These are phyloP conservation scores for Euphorbia peplus DNA, from an alignment of 345 rosid species.

Conservation along the genomic window DNA sequence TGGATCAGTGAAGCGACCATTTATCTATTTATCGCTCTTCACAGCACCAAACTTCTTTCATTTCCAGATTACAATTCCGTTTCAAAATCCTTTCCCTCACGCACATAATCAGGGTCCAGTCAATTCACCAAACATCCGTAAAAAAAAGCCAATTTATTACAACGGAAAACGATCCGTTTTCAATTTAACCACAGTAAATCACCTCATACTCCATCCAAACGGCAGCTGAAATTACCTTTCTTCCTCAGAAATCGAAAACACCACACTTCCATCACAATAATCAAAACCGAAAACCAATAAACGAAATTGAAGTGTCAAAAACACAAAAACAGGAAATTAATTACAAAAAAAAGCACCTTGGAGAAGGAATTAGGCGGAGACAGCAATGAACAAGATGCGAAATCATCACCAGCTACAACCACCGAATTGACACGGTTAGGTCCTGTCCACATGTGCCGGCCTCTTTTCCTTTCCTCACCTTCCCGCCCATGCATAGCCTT, in stretches of 20 bases:
- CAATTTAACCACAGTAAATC: background rate
- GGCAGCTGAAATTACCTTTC: background rate
- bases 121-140: background rate
- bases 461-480: slow-evolving; percentile 27
- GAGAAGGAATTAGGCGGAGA: slow-evolving; percentile 46
- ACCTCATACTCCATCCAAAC: background rate
- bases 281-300: background rate
- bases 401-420: slow-evolving; percentile 16
- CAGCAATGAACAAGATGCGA: slow-evolving; percentile 28
- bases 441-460: slow-evolving; percentile 33
- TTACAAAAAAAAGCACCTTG: slow-evolving; percentile 13
- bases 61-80: background rate
- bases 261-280: background rate
- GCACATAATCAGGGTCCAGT: background rate
- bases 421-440: slow-evolving; percentile 22
- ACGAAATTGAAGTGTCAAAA: background rate
- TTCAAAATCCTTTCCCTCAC: background rate
- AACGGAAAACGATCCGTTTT: background rate
- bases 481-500: slow-evolving; percentile 57
- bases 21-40: background rate
- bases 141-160: background rate
- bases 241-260: background rate
- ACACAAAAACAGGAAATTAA: slow-evolving; percentile 1
- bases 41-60: background rate
- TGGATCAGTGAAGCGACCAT: background rate